A percentile compares a stretch with the other conserved stretches of the same genome.
Conservation (phyloP, 495 filamentous ascomycete genomes). For the Usnea hakonensis region DNA sequence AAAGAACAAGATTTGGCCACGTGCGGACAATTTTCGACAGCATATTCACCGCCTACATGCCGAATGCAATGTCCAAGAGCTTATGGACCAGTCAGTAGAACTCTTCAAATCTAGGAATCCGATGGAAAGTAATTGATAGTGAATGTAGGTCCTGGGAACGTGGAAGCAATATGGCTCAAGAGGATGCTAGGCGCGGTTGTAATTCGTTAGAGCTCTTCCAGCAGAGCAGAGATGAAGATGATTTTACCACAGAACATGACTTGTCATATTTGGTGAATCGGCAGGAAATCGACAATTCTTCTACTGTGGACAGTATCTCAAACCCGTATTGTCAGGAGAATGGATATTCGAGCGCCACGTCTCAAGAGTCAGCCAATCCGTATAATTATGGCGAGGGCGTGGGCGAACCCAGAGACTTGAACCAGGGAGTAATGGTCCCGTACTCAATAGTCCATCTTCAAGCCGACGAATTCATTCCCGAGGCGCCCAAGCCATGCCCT, state of each 20-base stretch:
- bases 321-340: background rate
- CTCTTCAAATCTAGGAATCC: slow-evolving; percentile 12
- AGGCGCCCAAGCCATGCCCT: background rate
- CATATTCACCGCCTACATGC: slow-evolving; percentile 76
- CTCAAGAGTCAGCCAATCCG: slow-evolving; percentile 4
- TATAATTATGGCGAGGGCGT: background rate
- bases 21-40: slow-evolving; percentile 84
- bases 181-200: background rate
- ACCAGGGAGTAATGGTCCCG: background rate
- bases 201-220: slow-evolving; percentile 9
- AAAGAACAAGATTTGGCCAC: slow-evolving; percentile 73
- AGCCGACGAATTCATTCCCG: background rate
- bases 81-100: slow-evolving; percentile 46
- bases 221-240: slow-evolving; percentile 2
- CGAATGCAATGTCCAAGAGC: slow-evolving; percentile 43
- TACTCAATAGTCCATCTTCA: background rate
- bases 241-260: slow-evolving; percentile 6
- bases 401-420: background rate
- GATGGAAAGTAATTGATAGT: slow-evolving; percentile 18
- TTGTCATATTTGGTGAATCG: slow-evolving; percentile 2
- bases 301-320: background rate
- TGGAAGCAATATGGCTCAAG: slow-evolving; percentile 8
- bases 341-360: slow-evolving; percentile 1
- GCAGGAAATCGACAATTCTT: background rate
- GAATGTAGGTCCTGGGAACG: slow-evolving; percentile 22